Conservation (phyloP, 768 basidiomycete genomes). For the Nidularia pulvinata region DNA sequence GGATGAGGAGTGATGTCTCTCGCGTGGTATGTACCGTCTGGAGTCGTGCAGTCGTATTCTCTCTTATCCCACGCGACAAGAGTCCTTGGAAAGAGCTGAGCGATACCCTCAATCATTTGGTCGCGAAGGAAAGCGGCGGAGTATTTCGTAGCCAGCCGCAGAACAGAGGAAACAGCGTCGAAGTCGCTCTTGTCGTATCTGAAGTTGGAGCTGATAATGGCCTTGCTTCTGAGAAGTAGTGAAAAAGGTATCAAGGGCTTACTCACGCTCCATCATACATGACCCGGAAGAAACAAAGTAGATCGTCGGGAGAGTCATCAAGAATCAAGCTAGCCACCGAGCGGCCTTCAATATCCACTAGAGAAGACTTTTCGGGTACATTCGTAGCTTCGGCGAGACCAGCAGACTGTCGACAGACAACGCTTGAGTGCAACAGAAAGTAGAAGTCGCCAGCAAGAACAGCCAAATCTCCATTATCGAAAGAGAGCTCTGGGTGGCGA, state of each 20-base stretch:
- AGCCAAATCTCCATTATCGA: slow-evolving; percentile 71
- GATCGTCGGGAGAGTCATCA: slow-evolving; percentile 53
- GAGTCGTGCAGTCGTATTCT: slow-evolving; percentile 54
- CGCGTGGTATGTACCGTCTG: slow-evolving; percentile 55
- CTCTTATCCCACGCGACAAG: slow-evolving; percentile 67
- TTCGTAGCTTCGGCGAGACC: slow-evolving; percentile 42
- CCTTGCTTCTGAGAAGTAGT: background rate
- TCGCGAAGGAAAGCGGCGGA: slow-evolving; percentile 34
- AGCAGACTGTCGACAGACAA: slow-evolving; percentile 63
- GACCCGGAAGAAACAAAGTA: slow-evolving; percentile 58
- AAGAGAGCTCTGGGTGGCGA: slow-evolving; percentile 41
- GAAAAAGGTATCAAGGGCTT: background rate
- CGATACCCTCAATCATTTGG: slow-evolving; percentile 54
- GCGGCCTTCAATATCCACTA: slow-evolving; percentile 50
- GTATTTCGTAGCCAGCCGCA: slow-evolving; percentile 68
- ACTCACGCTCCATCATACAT: slow-evolving; percentile 75
- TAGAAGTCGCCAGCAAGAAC: slow-evolving; percentile 56
- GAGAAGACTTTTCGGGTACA: slow-evolving; percentile 18
- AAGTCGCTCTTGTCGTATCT: slow-evolving; percentile 52
- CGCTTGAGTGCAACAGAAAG: slow-evolving; percentile 69
- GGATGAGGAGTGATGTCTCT: slow-evolving; percentile 61
- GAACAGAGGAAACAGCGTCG: slow-evolving; percentile 48
- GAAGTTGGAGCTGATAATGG: slow-evolving; percentile 10
- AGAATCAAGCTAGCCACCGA: slow-evolving; percentile 45
- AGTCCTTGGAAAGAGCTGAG: slow-evolving; percentile 57